Evolutionary conservation across 805 yeast genomes (phyloP), one percentile per base, ranked within the genome.

Genomic region (Teunomyces funiuensis): DNA sequence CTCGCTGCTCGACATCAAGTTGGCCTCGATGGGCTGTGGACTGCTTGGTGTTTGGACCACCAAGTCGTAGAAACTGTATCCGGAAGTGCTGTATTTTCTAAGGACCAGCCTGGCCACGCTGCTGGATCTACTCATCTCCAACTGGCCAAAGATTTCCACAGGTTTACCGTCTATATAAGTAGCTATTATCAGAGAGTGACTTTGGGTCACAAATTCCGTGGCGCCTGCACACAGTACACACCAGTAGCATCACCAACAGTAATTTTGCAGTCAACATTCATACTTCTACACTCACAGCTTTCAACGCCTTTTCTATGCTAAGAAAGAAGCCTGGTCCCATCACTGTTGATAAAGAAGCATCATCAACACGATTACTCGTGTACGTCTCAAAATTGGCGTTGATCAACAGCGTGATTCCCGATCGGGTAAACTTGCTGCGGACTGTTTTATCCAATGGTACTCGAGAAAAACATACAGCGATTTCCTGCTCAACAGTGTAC

Each of bases 391-490:
- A 50, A 15, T 43, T 43, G 16, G 42, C 40, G 36, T 64, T 63
- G 23, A 65, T 58, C 33, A 60, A 37, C 4, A 44, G 37, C 3
- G 57, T 51, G 20, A 87, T 78, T 1, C 89, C 90, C 6, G 90
- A 76, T 28, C 60, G 60, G 17, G 52, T 58, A 28, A 88, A 60
- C 42, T 79, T 63, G n/a, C 63, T 58, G 30, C 82, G 63, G n/a
- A 86, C 66, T 2, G 59, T 58, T 7, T 50, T 52, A 38, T 65
- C 70, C 5, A 73, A 61, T 4, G 87, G 76, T 6, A 85, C 77
- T 16, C 89, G 69, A 6, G 83, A 70, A 43, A 88, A 76, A 31
- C 77, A 73, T 3, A 87, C 83, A 6, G 64, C 60, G 6, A 85
- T 79, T 2, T 71, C 71, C 36, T 83, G 69, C 13, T 60, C 68